phyloP scores from a whole-genome alignment of 2,329 filamentous ascomycete species.

The Ophiostoma piceae region DNA sequence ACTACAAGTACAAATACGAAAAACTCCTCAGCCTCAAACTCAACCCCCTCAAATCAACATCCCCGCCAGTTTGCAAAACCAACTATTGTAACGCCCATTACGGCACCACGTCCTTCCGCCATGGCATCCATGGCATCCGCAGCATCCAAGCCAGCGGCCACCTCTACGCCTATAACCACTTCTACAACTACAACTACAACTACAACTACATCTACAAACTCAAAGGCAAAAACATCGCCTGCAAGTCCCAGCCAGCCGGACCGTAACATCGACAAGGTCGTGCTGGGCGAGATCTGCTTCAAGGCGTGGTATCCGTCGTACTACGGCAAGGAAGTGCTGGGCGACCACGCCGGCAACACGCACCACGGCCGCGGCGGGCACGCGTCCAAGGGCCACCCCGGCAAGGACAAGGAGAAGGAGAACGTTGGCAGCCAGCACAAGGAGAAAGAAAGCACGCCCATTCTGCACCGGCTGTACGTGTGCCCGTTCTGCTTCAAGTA shows the following conservation, averaged over 20 bases:
- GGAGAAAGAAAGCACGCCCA: slow-evolving; percentile 36
- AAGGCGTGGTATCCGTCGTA: slow-evolving; percentile 90
- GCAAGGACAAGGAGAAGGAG: slow-evolving; percentile 33
- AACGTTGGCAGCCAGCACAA: slow-evolving; percentile 20
- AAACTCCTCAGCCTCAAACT: background rate
- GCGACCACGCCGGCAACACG: slow-evolving; percentile 38
- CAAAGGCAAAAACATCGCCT: slow-evolving; percentile 27
- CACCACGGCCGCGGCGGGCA: slow-evolving; percentile 21
- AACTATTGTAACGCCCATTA: background rate
- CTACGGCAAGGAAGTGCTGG: slow-evolving; percentile 68
- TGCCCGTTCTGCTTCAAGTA: slow-evolving; percentile 96
- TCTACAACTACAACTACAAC: background rate
- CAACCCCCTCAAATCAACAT: background rate
- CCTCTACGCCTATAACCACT: background rate
- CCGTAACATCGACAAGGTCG: slow-evolving; percentile 80
- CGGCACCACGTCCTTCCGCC: slow-evolving; percentile 7
- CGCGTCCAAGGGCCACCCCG: slow-evolving; percentile 10
- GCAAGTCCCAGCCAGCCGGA: slow-evolving; percentile 44
- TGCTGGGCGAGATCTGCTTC: slow-evolving; percentile 78
- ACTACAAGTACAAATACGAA: background rate
- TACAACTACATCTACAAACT: background rate
- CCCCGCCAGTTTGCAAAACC: slow-evolving; percentile 2
- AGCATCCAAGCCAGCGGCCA: background rate
- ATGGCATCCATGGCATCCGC: background rate
- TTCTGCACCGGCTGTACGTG: slow-evolving; percentile 70